phyloP scores from a whole-genome alignment of 352 stramenopile genomes.

The Pythium aristosporum region DNA sequence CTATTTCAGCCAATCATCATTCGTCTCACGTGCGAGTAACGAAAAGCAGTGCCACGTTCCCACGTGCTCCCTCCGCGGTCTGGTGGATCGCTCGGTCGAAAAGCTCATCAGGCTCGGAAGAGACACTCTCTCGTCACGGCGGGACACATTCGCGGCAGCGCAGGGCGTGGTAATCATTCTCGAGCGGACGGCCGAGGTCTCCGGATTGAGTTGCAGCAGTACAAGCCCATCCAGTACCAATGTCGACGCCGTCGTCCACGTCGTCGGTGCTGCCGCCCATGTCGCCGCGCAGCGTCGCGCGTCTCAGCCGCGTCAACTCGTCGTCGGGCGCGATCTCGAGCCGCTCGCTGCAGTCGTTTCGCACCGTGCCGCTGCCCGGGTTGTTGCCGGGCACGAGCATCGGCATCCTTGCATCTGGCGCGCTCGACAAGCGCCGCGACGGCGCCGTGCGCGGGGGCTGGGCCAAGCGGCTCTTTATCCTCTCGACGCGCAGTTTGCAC shows the following conservation, averaged over 20 bases:
- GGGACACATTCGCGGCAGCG: slow-evolving; percentile 1
- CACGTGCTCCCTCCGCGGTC: slow-evolving; percentile 1
- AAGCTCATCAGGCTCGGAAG: neutral
- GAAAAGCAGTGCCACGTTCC: slow-evolving; percentile 3
- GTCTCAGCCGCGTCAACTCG: slow-evolving; percentile 63
- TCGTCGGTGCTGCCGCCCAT: slow-evolving; percentile 29
- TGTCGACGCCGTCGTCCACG: slow-evolving; percentile 29
- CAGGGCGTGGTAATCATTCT: neutral
- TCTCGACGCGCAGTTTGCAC: slow-evolving; percentile 77
- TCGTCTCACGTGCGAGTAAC: neutral
- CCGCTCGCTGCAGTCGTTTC: slow-evolving; percentile 61
- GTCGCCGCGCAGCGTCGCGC: slow-evolving; percentile 30
- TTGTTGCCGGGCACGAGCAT: slow-evolving; percentile 72
- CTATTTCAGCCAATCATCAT: slow-evolving; percentile 17
- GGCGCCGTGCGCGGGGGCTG: slow-evolving; percentile 79
- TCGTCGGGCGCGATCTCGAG: slow-evolving; percentile 49
- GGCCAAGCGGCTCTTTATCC: slow-evolving; percentile 78
- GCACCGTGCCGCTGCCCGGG: slow-evolving; percentile 68
- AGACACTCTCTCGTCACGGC: neutral
- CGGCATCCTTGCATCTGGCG: slow-evolving; percentile 70
- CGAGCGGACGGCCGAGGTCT: neutral
- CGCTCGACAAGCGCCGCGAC: slow-evolving; percentile 82
- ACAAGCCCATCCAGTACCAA: neutral
- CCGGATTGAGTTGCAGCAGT: neutral
- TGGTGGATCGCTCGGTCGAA: slow-evolving; percentile 28